These are phyloP conservation scores for Neolentinus lepideus DNA, from an alignment of 1,284 basidiomycete species.

Conservation along the genomic window DNA sequence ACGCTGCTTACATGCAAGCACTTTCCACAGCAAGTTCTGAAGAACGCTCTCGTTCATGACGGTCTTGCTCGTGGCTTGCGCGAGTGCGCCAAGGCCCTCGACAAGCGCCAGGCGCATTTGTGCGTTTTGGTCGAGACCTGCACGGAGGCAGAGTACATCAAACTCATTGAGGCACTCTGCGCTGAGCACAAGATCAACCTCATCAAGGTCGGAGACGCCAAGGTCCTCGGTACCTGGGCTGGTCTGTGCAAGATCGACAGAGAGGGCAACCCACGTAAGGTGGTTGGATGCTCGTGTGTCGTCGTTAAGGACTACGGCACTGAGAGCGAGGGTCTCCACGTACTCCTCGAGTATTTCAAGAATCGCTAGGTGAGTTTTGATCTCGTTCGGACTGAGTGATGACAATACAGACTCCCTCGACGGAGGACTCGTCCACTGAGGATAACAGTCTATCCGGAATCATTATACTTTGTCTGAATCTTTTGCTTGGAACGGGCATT, in stretches of 20 bases:
- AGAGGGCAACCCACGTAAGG: slow-evolving; percentile 97
- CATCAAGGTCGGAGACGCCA: slow-evolving; percentile 97
- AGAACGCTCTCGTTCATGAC: slow-evolving; percentile 96
- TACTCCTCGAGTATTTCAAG: slow-evolving; percentile 96
- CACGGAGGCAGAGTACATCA: slow-evolving; percentile 99
- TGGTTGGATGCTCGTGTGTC: slow-evolving; percentile 94
- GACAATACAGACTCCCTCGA: slow-evolving; percentile 85
- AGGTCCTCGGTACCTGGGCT: slow-evolving; percentile 97
- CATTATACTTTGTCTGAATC: slow-evolving; percentile 69
- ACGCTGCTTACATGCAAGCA: slow-evolving; percentile 3
- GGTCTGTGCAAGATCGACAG: slow-evolving; percentile 99
- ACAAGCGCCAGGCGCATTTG: slow-evolving; percentile 98
- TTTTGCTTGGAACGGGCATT: slow-evolving; percentile 4
- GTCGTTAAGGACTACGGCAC: slow-evolving; percentile 98
- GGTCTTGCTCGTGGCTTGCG: slow-evolving; percentile 97
- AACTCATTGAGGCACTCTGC: slow-evolving; percentile 99
- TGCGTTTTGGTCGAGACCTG: slow-evolving; percentile 99
- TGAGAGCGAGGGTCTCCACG: slow-evolving; percentile 94
- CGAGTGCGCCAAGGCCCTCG: slow-evolving; percentile 96
- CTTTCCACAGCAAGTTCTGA: slow-evolving; percentile 73
- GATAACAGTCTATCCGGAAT: slow-evolving; percentile 81
- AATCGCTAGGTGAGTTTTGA: slow-evolving; percentile 56
- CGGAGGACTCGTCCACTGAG: slow-evolving; percentile 61
- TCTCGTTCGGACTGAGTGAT: slow-evolving; percentile 33
- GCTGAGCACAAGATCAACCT: slow-evolving; percentile 99